A percentile compares a stretch with the other conserved stretches of the same genome.
phyloP scores from a whole-genome alignment of 306 rosid genomes.

The Bauhinia variegata region DNA sequence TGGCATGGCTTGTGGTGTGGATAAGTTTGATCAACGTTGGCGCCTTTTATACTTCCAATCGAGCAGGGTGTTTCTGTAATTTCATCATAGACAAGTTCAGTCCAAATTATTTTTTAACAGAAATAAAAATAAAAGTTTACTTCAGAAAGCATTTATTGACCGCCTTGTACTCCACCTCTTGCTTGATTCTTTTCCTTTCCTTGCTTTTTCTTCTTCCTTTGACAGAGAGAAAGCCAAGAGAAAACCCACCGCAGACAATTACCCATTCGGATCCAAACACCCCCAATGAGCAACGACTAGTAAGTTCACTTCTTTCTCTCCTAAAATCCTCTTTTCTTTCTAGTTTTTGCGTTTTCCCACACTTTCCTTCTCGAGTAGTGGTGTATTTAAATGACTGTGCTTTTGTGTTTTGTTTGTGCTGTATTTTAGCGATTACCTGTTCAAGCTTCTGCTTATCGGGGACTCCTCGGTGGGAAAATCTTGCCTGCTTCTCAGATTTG shows the following conservation, averaged over 20 bases:
- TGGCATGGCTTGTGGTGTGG: no score
- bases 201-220: not conserved
- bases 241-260: not conserved
- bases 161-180: not conserved
- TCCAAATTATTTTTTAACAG: no score
- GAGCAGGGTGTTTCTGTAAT: no score
- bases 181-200: not conserved
- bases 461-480: slow-evolving; percentile 98
- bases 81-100: no score
- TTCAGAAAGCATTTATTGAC: not conserved
- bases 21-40: no score
- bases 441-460: slow-evolving; percentile 89
- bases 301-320: slow-evolving; percentile 42
- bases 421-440: slow-evolving; percentile 77
- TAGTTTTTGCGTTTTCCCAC: not conserved
- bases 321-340: not conserved
- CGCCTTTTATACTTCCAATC: no score
- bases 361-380: not conserved
- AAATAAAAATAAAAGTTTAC: no score
- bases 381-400: not conserved
- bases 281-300: slow-evolving; percentile 78
- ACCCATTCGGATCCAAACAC: not conserved
- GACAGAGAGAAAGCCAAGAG: not conserved
- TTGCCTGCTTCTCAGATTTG: slow-evolving; percentile 89
- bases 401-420: not conserved